Evolutionary conservation across 225 moss, liverwort and hornwort genomes (phyloP), one percentile per base, ranked within the genome.

Genomic region (Sphagnum contortum): DNA sequence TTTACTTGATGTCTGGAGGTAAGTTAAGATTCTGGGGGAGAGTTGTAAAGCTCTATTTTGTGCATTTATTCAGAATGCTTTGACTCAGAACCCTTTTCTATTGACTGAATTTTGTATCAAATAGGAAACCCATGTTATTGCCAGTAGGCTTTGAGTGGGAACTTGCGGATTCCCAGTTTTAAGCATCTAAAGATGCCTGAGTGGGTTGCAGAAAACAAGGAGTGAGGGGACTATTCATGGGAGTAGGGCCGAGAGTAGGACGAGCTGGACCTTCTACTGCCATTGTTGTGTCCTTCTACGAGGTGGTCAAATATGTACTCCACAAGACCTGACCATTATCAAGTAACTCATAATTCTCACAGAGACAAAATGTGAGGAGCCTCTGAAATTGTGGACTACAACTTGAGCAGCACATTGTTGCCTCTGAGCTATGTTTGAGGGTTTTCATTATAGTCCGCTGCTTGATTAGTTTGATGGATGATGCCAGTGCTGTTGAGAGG

Each of bases 251-350:
- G 2, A 79, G 98, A 64, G 79, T 98, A 53, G 98, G 82, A 46
- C 88, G 98, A 3, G 87, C 98, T 3, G 93, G 87, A 4, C 98
- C 98, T n/a, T 93, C 98, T 12, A 89, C 87, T 61, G 98, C 87
- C 13, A 93, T 98, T 67, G 98, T 98, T 5, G 91, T 98, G 14
- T 98, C 93, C 4, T 91, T 93, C 47, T 98, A 98, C 60, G 98
- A 93, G 73, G 93, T 81, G 52, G 93, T 98, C 11, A 98, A 98
- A 59, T 89, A 89, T 62, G 68, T 93, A 49, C 83, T 98, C 52
- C 87, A 87, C 61, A 74, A 74, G 64, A 79, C 84, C 3, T 87
- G 74, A 84, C 66, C 4, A 66, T 52, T 52, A 29, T 29, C 29
- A 29, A 29, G 29, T 29, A 29, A 29, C 29, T 29, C 29, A 29